Percentiles rank a stretch among this genome's conserved stretches.
Evolutionary conservation across 140 eudicot species (phyloP).

Genomic region (Senecio squalidus): DNA sequence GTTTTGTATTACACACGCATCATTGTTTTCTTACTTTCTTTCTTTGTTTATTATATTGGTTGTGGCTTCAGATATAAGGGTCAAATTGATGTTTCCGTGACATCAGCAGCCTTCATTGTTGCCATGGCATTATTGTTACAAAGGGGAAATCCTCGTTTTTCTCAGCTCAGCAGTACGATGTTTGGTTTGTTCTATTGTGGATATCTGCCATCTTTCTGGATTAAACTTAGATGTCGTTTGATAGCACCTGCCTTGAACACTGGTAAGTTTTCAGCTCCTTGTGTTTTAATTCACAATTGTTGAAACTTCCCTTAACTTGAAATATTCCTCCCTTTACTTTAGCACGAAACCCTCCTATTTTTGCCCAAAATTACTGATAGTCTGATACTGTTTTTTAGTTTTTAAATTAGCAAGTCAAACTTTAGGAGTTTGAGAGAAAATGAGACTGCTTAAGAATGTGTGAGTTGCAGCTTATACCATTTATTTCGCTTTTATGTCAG

Average conservation of each 20-base stretch:
- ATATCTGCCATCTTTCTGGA: conserved; percentile 97
- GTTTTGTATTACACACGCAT: neutral
- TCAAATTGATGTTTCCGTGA: conserved; percentile 79
- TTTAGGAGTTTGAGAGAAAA: neutral
- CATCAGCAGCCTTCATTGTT: conserved; percentile 87
- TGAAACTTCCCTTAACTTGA: neutral
- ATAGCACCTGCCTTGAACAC: conserved; percentile 77
- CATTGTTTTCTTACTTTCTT: neutral
- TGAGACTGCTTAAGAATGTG: neutral
- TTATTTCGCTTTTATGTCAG: too few relatives aligned
- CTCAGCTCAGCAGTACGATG: conserved; percentile 94
- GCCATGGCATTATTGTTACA: conserved; percentile 81
- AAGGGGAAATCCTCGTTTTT: conserved; percentile 91
- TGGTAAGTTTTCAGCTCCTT: conserved; percentile 40
- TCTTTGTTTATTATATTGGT: conserved; percentile 5
- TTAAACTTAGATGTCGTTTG: conserved; percentile 83
- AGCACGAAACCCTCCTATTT: neutral
- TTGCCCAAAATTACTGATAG: neutral
- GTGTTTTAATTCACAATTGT: neutral
- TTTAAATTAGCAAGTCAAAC: neutral
- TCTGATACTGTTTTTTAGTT: neutral
- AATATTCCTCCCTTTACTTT: neutral
- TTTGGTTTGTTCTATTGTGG: conserved; percentile 96
- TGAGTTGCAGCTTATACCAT: too few relatives aligned
- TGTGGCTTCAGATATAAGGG: conserved; percentile 61